Base-by-base conservation (phyloP, 768 basidiomycete species). In the Lactarius trivialis region DNA sequence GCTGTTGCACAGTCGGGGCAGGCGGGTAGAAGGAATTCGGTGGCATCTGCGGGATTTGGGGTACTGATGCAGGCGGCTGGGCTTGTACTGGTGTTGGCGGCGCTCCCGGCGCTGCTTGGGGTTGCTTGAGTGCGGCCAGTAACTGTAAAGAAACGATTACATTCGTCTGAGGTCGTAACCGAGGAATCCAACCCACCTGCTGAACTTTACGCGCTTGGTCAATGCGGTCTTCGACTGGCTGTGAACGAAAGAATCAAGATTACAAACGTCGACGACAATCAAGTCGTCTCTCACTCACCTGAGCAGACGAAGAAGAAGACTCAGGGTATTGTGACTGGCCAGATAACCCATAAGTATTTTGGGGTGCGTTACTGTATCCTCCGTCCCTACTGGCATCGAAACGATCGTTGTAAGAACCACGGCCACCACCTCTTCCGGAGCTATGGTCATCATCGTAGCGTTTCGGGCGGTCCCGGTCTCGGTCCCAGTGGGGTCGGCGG, bases 161-260 rank as follows among this genome's bases (percentile, higher is more conserved):
- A 55, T 48, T 52, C n/a, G 41, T 55, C 19, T 21, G 26, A 51
- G 56, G 52, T 26, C 7, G 33, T 37, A 24, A 32, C 11, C 12
- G 15, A 9, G 39, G 19, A n/a, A 37, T 37, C 1, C 7, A 55
- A 54, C 33, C 21, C 17, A 85, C 83, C 68, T 92, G 89, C 70
- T 93, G 92, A 9, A 94, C 91, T 73, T 83, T 88, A 59, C 86
- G 83, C 8, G 92, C 91, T 78, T 93, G 89, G 69, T 95, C 93
- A 21, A 95, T 77, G 14, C 92, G 87, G 55, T 93, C 91, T 61
- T 93, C 90, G 12, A 76, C 72, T 43, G 79, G 75, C 82, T 85
- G 36, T 6, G 48, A 33, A 17, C 43, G 21, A 33, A 17, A 52
- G 12, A 21, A 55, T n/a, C 24, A 26, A 12, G 34, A 45, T 64